A percentile compares a stretch with the other conserved stretches of the same genome.
These are phyloP conservation scores for Erysimum cheiranthoides DNA, from an alignment of 345 rosid species.

Conservation along the genomic window DNA sequence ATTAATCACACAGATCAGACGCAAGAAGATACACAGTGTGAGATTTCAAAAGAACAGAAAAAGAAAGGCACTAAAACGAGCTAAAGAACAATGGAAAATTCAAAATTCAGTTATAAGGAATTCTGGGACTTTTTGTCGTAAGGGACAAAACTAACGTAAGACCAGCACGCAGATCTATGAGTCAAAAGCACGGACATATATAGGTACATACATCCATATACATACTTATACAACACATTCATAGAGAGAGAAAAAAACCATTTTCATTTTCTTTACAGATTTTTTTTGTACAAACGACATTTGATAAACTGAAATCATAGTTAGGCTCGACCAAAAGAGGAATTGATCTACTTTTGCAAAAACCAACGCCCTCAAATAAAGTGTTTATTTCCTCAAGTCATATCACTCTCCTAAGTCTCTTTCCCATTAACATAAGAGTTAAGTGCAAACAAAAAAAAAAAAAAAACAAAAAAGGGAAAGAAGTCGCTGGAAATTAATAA, in stretches of 20 bases:
- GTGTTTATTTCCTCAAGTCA: constrained; percentile 33
- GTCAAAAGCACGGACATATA: constrained; percentile 29
- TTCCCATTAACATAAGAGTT: constrained; percentile 1
- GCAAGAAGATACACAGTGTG: not conserved
- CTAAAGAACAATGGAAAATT: constrained; percentile 23
- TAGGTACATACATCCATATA: constrained; percentile 27
- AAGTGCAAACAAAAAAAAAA: too few species aligned
- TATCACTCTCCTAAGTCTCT: constrained; percentile 10
- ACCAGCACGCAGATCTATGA: constrained; percentile 5
- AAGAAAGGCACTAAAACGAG: not conserved
- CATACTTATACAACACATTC: constrained; percentile 11
- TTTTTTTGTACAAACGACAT: too few species aligned
- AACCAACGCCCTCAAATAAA: constrained; percentile 32
- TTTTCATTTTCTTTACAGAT: constrained; percentile 11
- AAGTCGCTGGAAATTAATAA: too few species aligned
- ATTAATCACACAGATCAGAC: not conserved
- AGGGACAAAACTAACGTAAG: constrained; percentile 31
- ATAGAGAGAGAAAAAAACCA: not conserved
- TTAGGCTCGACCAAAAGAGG: too few species aligned
- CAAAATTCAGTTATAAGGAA: constrained; percentile 9
- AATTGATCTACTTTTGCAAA: constrained; percentile 28
- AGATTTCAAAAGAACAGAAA: not conserved
- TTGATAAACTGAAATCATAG: too few species aligned
- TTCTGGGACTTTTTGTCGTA: constrained; percentile 31
- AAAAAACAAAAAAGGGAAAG: too few species aligned